Conservation (phyloP, 2,329 filamentous ascomycete species). For the Chaetothyriales sp. region DNA sequence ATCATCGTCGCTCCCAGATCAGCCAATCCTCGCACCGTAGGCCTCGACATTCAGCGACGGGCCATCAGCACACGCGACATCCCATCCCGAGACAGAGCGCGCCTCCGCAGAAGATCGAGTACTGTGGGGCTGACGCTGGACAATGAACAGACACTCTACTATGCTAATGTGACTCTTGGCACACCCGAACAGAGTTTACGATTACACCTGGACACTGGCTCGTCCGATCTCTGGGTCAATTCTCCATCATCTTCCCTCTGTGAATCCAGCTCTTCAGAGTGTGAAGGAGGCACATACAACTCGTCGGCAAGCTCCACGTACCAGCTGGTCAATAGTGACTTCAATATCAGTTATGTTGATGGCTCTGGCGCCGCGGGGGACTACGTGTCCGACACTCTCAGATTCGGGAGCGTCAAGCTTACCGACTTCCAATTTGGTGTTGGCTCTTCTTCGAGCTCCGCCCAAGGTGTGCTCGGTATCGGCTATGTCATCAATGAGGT, state of each 20-base stretch:
- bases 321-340: slow-evolving; percentile 55
- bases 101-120: slow-evolving; percentile 8
- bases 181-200: slow-evolving; percentile 43
- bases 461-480: slow-evolving; percentile 69
- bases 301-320: slow-evolving; percentile 66
- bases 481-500: slow-evolving; percentile 73
- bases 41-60: slow-evolving; percentile 13
- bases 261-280: slow-evolving; percentile 35
- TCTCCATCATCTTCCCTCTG: slow-evolving; percentile 50
- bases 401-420: slow-evolving; percentile 38
- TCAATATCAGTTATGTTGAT: slow-evolving; percentile 82
- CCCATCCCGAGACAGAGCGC: slow-evolving; percentile 11
- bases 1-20: slow-evolving; percentile 15
- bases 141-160: slow-evolving; percentile 30
- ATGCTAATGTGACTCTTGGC: slow-evolving; percentile 41
- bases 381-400: slow-evolving; percentile 59
- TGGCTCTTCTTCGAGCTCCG: slow-evolving; percentile 41
- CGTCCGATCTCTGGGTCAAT: slow-evolving; percentile 55
- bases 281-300: slow-evolving; percentile 51
- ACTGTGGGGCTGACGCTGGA: slow-evolving; percentile 12
- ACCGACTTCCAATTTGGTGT: slow-evolving; percentile 46
- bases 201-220: slow-evolving; percentile 49
- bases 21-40: slow-evolving; percentile 13
- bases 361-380: slow-evolving; percentile 64
- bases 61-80: slow-evolving; percentile 5